These are phyloP conservation scores for Penicillium diatomitis DNA, from an alignment of 495 filamentous ascomycete species.

Conservation along the genomic window DNA sequence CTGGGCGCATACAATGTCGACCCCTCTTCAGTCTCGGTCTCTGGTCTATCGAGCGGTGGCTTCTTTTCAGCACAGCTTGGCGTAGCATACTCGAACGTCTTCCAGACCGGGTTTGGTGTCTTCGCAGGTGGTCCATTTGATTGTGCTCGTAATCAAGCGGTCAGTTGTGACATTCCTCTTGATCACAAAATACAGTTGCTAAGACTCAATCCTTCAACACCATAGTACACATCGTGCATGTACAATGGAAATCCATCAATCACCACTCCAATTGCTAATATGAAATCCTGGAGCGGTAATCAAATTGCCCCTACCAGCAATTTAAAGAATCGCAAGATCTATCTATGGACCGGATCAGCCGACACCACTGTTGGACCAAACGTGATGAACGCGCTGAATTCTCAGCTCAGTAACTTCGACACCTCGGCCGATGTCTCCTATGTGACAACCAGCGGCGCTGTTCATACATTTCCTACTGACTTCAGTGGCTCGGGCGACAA, in stretches of 20 bases:
- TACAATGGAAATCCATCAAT: conserved; percentile 7
- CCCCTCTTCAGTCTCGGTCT: conserved; percentile 3
- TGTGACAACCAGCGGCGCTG: conserved; percentile 4
- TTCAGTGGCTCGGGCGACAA: conserved; percentile 8
- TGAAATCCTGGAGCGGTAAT: conserved; percentile 9
- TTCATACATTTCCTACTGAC: conserved; percentile 7
- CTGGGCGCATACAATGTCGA: conserved; percentile 1
- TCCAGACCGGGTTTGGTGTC: conserved; percentile 7
- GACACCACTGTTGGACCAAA: conserved; percentile 6
- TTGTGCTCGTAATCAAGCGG: conserved; percentile 7
- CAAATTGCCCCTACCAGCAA: conserved; percentile 3
- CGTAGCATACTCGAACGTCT: conserved; percentile 9
- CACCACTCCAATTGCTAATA: conserved; percentile 5
- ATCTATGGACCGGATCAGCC: conserved; percentile 5
- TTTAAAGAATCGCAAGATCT: conserved; percentile 5
- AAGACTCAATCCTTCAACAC: too few relatives aligned
- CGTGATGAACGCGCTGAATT: conserved; percentile 4
- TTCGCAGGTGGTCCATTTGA: conserved; percentile 9
- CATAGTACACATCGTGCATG: conserved; percentile 4
- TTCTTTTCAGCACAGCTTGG: conserved; percentile 7
- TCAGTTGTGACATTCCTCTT: neutral
- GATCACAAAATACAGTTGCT: too few relatives aligned
- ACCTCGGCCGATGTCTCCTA: conserved; percentile 4
- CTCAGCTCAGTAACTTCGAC: conserved; percentile 3
- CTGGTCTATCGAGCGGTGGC: conserved; percentile 7